A percentile compares a stretch with the other conserved stretches of the same genome.
Evolutionary conservation across 352 stramenopile genomes (phyloP).

Genomic region (Aphanomyces stellatus): DNA sequence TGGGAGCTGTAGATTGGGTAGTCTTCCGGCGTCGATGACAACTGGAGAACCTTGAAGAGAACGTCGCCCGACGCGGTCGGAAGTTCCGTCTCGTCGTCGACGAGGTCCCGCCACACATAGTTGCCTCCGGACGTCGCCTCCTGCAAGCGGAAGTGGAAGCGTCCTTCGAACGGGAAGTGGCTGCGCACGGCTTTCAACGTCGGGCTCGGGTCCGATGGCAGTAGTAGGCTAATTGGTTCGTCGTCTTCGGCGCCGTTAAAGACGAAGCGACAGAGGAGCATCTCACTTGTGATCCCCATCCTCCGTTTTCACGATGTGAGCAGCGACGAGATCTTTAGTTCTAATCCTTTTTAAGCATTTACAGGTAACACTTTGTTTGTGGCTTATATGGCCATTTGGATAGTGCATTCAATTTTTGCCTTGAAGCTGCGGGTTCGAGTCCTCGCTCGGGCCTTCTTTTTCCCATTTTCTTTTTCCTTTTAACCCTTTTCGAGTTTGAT

Average conservation of each 20-base stretch:
- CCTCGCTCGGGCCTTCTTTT: not conserved
- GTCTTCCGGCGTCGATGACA: constrained; percentile 24
- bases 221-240: constrained; percentile 45
- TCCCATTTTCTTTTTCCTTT: too few relatives aligned
- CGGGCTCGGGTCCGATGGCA: constrained; percentile 36
- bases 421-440: not conserved
- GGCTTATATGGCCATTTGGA: not conserved
- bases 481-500: too few relatives aligned
- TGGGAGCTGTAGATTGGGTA: constrained; percentile 20
- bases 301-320: too few relatives aligned
- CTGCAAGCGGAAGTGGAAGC: constrained; percentile 73
- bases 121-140: constrained; percentile 23
- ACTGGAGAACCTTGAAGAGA: constrained; percentile 67
- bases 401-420: too few relatives aligned
- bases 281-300: too few relatives aligned
- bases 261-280: constrained; percentile 5
- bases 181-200: constrained; percentile 51
- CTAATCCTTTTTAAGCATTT: not conserved
- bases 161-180: constrained; percentile 71
- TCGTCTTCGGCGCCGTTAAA: constrained; percentile 32
- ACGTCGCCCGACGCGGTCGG: constrained; percentile 34
- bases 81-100: constrained; percentile 35
- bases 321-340: not conserved
- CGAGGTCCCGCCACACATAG: constrained; percentile 77
- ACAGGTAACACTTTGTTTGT: too few relatives aligned